Conservation (phyloP, 2,329 filamentous ascomycete genomes). For the Aspergillus quadrilineatus region DNA sequence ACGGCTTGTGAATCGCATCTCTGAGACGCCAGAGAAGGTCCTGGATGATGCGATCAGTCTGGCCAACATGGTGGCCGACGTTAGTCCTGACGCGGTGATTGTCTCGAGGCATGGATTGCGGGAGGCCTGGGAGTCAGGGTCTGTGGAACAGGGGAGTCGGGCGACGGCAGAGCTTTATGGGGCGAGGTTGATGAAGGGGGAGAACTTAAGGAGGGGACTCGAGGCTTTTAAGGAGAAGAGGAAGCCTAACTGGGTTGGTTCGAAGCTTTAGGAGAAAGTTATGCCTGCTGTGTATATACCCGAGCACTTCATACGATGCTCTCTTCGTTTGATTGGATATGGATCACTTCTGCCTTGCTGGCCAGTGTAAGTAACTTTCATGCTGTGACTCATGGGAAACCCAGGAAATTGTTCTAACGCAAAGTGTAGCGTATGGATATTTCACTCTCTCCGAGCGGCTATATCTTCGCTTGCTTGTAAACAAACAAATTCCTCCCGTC, state of each 20-base stretch:
- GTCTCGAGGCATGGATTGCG: slow-evolving; percentile 67
- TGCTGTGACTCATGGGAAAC: too few relatives aligned
- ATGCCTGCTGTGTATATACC: not conserved
- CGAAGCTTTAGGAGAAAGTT: slow-evolving; percentile 10
- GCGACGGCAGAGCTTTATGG: slow-evolving; percentile 83
- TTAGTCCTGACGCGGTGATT: slow-evolving; percentile 69
- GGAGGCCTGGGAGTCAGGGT: slow-evolving; percentile 66
- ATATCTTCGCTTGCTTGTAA: slow-evolving; percentile 8
- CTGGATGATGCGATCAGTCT: slow-evolving; percentile 69
- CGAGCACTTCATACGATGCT: not conserved
- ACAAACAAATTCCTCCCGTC: slow-evolving; percentile 6
- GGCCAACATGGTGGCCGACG: slow-evolving; percentile 56
- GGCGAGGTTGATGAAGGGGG: slow-evolving; percentile 77
- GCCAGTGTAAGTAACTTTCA: too few relatives aligned
- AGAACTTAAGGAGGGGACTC: slow-evolving; percentile 86
- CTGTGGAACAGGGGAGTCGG: slow-evolving; percentile 66
- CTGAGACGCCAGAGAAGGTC: slow-evolving; percentile 67
- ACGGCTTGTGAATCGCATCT: slow-evolving; percentile 67
- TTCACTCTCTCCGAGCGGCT: not conserved
- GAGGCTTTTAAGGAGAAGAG: slow-evolving; percentile 68
- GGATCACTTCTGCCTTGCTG: not conserved
- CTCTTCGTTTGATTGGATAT: not conserved
- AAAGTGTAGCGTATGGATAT: too few relatives aligned
- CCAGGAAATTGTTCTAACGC: too few relatives aligned
- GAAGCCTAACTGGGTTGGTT: slow-evolving; percentile 72